These are phyloP conservation scores for Pseudocercospora crystallina DNA, from an alignment of 2,329 filamentous ascomycete genomes.

Conservation along the genomic window DNA sequence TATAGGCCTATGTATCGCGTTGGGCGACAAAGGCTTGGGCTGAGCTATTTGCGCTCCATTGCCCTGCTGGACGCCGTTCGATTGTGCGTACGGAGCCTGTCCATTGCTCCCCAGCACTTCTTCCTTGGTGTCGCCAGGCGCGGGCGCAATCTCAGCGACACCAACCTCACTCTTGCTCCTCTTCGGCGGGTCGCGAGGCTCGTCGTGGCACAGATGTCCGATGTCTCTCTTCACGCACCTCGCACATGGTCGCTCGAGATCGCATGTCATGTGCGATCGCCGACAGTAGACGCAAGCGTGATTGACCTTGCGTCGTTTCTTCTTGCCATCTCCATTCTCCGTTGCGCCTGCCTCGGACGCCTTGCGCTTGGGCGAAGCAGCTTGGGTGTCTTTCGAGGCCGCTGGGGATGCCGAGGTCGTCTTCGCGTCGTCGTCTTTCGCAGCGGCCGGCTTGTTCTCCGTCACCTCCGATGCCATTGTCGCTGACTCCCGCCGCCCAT, in stretches of 20 bases:
- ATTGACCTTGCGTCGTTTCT: conserved; percentile 56
- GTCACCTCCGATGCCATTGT: no score
- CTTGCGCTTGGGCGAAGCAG: conserved; percentile 11
- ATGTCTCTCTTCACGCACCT: conserved; percentile 98
- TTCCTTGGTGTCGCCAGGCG: conserved; percentile 27
- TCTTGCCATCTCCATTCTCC: conserved; percentile 33
- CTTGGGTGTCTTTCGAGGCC: not conserved
- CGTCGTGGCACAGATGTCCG: conserved; percentile 96
- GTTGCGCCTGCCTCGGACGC: conserved; percentile 2
- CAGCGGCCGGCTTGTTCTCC: no score
- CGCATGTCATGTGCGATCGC: conserved; percentile 57
- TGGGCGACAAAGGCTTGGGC: conserved; percentile 66
- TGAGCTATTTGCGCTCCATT: conserved; percentile 64
- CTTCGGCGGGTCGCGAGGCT: conserved; percentile 84
- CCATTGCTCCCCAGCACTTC: conserved; percentile 19
- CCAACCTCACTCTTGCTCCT: conserved; percentile 63
- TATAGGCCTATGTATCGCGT: conserved; percentile 59
- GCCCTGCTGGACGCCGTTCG: conserved; percentile 7
- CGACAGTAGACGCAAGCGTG: conserved; percentile 56
- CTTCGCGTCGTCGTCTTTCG: not conserved
- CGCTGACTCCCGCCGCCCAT: no score
- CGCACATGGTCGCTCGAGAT: conserved; percentile 83
- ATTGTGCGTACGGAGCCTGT: conserved; percentile 12
- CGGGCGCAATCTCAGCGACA: conserved; percentile 37
- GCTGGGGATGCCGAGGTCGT: not conserved